Percentiles rank a stretch among this genome's conserved stretches.
phyloP scores from a whole-genome alignment of 106 monocot species.

The Posidonia australis region DNA sequence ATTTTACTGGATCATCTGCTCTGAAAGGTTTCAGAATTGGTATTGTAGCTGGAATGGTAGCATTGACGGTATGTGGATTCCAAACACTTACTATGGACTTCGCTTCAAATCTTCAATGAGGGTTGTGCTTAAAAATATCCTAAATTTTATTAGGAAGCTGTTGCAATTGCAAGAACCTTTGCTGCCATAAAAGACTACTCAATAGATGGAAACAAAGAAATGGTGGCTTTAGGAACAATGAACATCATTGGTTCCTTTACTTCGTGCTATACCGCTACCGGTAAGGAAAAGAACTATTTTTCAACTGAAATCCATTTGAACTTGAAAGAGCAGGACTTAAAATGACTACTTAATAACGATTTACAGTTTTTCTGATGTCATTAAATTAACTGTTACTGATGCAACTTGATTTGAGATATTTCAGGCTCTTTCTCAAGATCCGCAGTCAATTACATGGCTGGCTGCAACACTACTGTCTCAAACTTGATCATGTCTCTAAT shows the following conservation, averaged over 20 bases:
- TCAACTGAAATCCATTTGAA: neutral
- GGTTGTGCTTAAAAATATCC: neutral
- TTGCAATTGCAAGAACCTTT: conserved; percentile 91
- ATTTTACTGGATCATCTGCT: conserved; percentile 42
- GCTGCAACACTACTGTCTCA: conserved; percentile 62
- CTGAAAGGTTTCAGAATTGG: conserved; percentile 63
- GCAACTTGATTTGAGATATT: neutral
- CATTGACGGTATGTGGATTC: conserved; percentile 45
- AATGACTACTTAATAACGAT: too few relatives aligned
- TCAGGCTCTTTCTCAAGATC: conserved; percentile 85
- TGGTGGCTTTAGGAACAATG: conserved; percentile 51
- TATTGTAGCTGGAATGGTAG: conserved; percentile 56
- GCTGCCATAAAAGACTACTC: conserved; percentile 85
- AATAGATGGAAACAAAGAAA: conserved; percentile 72
- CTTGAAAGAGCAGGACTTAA: too few relatives aligned
- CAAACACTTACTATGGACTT: too few relatives aligned
- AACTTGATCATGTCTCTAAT: conserved; percentile 73
- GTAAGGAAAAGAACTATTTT: conserved; percentile 7
- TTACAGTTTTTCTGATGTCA: too few relatives aligned
- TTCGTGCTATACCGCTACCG: conserved; percentile 42
- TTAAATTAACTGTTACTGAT: too few relatives aligned
- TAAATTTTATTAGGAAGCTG: conserved; percentile 57
- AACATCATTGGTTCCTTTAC: conserved; percentile 39
- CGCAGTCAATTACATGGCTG: conserved; percentile 87
- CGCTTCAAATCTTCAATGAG: too few relatives aligned